These are phyloP conservation scores for Populus ilicifolia DNA, from an alignment of 345 rosid genomes.

Conservation along the genomic window DNA sequence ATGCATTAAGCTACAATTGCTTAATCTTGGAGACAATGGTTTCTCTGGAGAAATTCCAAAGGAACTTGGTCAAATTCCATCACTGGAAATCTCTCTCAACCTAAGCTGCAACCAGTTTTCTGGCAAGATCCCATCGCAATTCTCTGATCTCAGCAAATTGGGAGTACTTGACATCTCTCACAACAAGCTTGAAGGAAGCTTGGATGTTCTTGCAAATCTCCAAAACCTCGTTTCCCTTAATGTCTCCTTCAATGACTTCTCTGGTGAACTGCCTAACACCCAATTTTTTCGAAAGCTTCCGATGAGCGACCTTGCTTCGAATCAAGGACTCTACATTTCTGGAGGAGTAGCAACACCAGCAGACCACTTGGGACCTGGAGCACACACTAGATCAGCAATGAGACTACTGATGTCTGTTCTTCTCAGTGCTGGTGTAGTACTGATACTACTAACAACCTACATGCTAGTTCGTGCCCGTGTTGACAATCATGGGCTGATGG, in stretches of 20 bases:
- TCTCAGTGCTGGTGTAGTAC: conserved; percentile 54
- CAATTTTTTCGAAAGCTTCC: conserved; percentile 79
- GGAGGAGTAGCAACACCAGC: conserved; percentile 41
- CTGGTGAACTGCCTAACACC: conserved; percentile 79
- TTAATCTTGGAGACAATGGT: conserved; percentile 63
- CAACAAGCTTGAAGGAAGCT: conserved; percentile 62
- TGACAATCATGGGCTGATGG: conserved; percentile 30
- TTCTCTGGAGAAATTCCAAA: conserved; percentile 78
- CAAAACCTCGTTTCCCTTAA: conserved; percentile 89
- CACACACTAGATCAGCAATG: conserved; percentile 44
- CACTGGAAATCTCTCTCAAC: conserved; percentile 79
- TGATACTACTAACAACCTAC: conserved; percentile 58
- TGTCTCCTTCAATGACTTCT: conserved; percentile 84
- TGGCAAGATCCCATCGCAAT: conserved; percentile 63
- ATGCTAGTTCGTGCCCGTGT: conserved; percentile 45
- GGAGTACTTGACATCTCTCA: conserved; percentile 78
- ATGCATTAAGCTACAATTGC: conserved; percentile 68
- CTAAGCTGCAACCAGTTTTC: conserved; percentile 74
- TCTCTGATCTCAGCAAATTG: conserved; percentile 68
- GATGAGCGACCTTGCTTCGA: conserved; percentile 61
- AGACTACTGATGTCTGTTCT: conserved; percentile 61
- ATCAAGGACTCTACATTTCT: conserved; percentile 58
- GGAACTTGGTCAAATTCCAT: conserved; percentile 66
- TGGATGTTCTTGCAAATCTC: conserved; percentile 55
- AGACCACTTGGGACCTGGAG: conserved; percentile 26